Conservation (phyloP, 192 early-diverging fungal genomes). For the Dispira simplex region DNA sequence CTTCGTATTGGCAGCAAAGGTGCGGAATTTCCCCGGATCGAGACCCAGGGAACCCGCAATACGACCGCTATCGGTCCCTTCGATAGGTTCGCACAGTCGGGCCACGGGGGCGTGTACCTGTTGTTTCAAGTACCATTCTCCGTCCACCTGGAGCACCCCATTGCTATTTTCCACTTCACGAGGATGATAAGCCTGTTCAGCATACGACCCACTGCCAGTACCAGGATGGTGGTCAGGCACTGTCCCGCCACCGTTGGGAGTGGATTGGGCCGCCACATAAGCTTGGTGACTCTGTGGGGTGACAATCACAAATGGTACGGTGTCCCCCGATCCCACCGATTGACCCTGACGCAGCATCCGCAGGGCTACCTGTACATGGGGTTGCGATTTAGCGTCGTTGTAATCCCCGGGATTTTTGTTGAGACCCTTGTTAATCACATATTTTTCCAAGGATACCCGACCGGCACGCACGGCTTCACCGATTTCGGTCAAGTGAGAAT, state of each 20-base stretch:
- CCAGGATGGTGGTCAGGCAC: background rate
- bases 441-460: conserved; percentile 56
- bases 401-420: conserved; percentile 88
- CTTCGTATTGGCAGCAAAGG: background rate
- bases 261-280: background rate
- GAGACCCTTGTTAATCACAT: conserved; percentile 83
- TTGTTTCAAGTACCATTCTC: conserved; percentile 85
- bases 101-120: conserved; percentile 82
- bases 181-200: conserved; percentile 67
- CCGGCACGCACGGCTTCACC: conserved; percentile 54
- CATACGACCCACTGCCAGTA: conserved; percentile 29
- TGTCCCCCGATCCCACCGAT: conserved; percentile 66
- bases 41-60: conserved; percentile 78
- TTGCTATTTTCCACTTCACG: conserved; percentile 49
- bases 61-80: conserved; percentile 59
- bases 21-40: conserved; percentile 48
- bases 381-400: conserved; percentile 70
- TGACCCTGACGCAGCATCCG: conserved; percentile 53
- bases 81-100: conserved; percentile 70
- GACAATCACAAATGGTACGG: conserved; percentile 77
- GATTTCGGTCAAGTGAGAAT: conserved; percentile 49
- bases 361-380: conserved; percentile 92
- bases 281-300: conserved; percentile 31
- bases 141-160: conserved; percentile 36
- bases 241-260: background rate